Conservation (phyloP, 495 filamentous ascomycete genomes). For the Jackrogersella minutella region DNA sequence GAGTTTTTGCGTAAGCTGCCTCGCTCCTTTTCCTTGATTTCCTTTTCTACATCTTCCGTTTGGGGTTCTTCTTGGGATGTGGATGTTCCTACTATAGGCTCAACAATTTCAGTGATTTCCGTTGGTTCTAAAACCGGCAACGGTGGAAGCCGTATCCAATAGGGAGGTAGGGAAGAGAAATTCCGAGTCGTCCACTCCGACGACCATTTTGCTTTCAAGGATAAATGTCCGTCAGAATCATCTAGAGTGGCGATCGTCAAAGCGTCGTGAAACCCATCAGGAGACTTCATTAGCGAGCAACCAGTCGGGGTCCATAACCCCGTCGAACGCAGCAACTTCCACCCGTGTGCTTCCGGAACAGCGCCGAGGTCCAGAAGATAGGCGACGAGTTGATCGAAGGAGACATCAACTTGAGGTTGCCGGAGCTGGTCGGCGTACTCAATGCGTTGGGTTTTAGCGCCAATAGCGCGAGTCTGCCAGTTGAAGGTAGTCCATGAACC, state of each 20-base stretch:
- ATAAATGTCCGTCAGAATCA: constrained; percentile 69
- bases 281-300: constrained; percentile 63
- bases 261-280: constrained; percentile 59
- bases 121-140: constrained; percentile 31
- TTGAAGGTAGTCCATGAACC: constrained; percentile 71
- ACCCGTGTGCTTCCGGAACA: constrained; percentile 65
- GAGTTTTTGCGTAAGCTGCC: constrained; percentile 42
- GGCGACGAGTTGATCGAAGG: constrained; percentile 66
- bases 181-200: constrained; percentile 65
- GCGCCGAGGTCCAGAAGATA: constrained; percentile 71
- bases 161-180: constrained; percentile 62
- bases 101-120: neutral
- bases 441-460: constrained; percentile 65
- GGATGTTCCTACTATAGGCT: constrained; percentile 6
- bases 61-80: neutral
- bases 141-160: constrained; percentile 64
- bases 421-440: constrained; percentile 71
- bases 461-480: constrained; percentile 68
- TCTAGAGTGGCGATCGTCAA: constrained; percentile 65
- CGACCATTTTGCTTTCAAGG: constrained; percentile 63
- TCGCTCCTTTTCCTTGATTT: constrained; percentile 18
- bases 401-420: constrained; percentile 71
- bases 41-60: constrained; percentile 11
- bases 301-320: constrained; percentile 71
- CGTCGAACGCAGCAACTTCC: constrained; percentile 63